Base-by-base conservation (phyloP, 192 early-diverging fungal genomes). In the Coemansia sp. region DNA sequence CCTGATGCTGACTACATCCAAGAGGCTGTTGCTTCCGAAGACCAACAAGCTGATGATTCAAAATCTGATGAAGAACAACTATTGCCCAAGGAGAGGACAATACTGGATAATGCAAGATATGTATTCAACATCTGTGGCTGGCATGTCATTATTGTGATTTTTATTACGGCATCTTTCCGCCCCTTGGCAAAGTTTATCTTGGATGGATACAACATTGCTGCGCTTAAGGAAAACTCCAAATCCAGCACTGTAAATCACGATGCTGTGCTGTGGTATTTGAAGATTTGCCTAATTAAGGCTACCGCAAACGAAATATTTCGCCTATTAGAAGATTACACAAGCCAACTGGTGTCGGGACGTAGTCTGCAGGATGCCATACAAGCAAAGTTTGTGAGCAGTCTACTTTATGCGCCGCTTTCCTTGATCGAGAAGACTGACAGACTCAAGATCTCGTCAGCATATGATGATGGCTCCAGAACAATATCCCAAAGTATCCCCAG, bases 141-240 rank as follows among this genome's bases (percentile, higher is more conserved):
- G 46, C 12, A 47, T 17, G 19, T 47, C 2, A 3, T 47, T 24
- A 47, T 10, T 47, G 7, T 11, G 3, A 9, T 24, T 47, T 12
- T 47, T 0, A 24, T 47, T 25, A 17, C 46, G 12, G 22, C 46
- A 47, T 47, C 46, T 9, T 10, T 47, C 0, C 22, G 20, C 19
- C 73, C 73, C 6, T 29, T 74, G 1, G 39, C 41, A 6, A 61
- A 39, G 11, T 74, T 68, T 46, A 15, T 74, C 17, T 60, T 74
- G 46, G 58, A 74, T 41, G 73, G 73, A 1, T 64, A 68, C 43
- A 56, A 67, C 10, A 45, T 74, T 29, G 47, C 45, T 4, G 57
- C 71, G 20, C 60, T 73, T 15, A 65, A 62, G 20, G 14, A 15
- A 11, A 61, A 32, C 15, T 4, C 12, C 5, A 38, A 49, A 7